Evolutionary conservation across 2,329 filamentous ascomycete genomes (phyloP), one percentile per base, ranked within the genome.

Genomic region (Trichoderma harzianum): DNA sequence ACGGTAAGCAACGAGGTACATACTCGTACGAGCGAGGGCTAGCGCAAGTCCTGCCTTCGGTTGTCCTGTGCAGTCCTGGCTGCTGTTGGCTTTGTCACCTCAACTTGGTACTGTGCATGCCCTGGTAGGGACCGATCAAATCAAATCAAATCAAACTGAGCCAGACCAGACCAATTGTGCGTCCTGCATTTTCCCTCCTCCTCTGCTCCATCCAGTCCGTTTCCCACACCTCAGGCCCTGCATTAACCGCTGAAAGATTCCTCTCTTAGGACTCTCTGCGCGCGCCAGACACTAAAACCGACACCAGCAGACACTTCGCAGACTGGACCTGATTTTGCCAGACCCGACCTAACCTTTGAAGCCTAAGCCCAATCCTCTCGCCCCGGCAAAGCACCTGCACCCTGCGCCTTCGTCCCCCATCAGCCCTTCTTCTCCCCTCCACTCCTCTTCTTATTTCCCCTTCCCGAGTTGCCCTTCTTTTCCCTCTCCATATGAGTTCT

Each of bases 401-500:
- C 69, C 69, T 60, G 60, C 72, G 57, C 69, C 72, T 36, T 39
- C 34, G 32, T 70, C 63, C 67, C 65, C 68, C 66, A 64, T 34
- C 57, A 58, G 63, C 69, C 58, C 62, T 71, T 69, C 60, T 67
- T 58, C 63, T 68, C 66, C 58, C 75, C 75, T 74, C 75, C 73
- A 75, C 74, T 74, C 75, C 75, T 74, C 73, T 72, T 74, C 74
- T 72, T 73, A 72, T 66, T 68, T 70, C 32, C 71, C 64, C 69
- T 63, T 66, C 66, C 62, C 32, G 68, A 39, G 64, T 74, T 77
- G 71, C 66, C 63, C 73, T 74, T 58, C 68, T 71, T 72, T 67
- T 75, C 75, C 77, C 80, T 77, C 81, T 80, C 82, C 80, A 80
- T 81, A 92, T 93, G 91, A 92, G 89, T 88, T 93, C 90, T 87